phyloP scores from a whole-genome alignment of 2,329 filamentous ascomycete species.

The Magnaporthiopsis rhizophila region DNA sequence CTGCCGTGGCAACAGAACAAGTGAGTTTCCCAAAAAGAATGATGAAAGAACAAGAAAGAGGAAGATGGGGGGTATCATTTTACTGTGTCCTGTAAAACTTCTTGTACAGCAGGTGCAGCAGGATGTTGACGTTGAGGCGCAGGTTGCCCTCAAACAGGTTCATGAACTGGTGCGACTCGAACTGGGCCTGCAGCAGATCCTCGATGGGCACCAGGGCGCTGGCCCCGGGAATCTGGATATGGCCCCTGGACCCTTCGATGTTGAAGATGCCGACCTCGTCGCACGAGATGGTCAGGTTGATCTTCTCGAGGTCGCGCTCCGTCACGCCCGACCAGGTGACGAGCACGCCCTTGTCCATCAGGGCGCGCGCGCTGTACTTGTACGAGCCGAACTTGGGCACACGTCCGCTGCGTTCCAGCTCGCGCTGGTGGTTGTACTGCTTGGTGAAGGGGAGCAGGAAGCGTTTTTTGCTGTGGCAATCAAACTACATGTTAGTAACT shows the following conservation, averaged over 20 bases:
- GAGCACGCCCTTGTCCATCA: constrained; percentile 89
- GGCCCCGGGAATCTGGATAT: constrained; percentile 92
- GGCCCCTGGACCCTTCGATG: constrained; percentile 81
- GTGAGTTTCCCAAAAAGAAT: neutral
- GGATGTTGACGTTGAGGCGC: constrained; percentile 89
- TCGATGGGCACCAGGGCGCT: constrained; percentile 85
- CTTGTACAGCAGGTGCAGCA: constrained; percentile 95
- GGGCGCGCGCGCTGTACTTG: constrained; percentile 87
- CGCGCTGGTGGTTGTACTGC: constrained; percentile 96
- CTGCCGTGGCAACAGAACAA: neutral
- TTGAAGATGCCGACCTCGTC: constrained; percentile 93
- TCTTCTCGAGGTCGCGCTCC: constrained; percentile 79
- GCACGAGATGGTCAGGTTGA: constrained; percentile 89
- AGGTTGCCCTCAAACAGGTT: constrained; percentile 81
- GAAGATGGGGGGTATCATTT: neutral
- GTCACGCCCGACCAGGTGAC: constrained; percentile 82
- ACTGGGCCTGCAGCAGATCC: constrained; percentile 91
- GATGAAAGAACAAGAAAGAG: neutral
- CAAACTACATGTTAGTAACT: neutral
- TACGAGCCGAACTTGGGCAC: constrained; percentile 96
- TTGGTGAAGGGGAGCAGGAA: constrained; percentile 96
- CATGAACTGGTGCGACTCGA: constrained; percentile 94
- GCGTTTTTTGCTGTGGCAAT: constrained; percentile 61
- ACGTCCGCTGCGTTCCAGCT: constrained; percentile 84
- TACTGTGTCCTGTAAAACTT: constrained; percentile 84